Evolutionary conservation across 2,329 filamentous ascomycete genomes (phyloP).

Genomic region (Xylaria sp.): DNA sequence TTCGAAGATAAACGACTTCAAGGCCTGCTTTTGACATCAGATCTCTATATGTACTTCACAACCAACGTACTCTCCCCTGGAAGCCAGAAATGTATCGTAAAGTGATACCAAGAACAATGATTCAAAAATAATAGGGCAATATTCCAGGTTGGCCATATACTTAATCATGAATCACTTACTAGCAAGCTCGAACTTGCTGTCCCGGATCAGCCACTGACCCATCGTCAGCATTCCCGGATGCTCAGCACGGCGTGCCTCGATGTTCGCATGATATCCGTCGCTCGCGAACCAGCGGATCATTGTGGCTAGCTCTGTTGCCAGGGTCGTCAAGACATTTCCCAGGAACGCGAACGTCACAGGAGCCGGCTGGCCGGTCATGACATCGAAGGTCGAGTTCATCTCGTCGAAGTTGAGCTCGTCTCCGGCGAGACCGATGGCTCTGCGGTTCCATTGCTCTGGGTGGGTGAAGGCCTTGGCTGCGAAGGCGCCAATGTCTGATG

Average conservation of each 20-base stretch:
- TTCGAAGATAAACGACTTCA: no score
- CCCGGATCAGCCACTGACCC: constrained; percentile 31
- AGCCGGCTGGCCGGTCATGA: constrained; percentile 27
- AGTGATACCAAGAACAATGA: neutral
- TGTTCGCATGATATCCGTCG: constrained; percentile 33
- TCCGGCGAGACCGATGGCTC: constrained; percentile 39
- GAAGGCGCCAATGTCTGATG: constrained; percentile 42
- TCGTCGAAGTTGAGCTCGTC: constrained; percentile 39
- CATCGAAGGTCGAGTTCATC: constrained; percentile 27
- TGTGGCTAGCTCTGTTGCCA: constrained; percentile 29
- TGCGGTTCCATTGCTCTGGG: constrained; percentile 34
- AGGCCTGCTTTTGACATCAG: no score
- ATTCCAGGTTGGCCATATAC: neutral
- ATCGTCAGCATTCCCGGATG: constrained; percentile 32
- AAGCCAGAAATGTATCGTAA: neutral
- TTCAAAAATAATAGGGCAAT: neutral
- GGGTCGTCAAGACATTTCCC: constrained; percentile 29
- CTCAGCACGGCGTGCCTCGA: constrained; percentile 28
- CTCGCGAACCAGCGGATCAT: constrained; percentile 36
- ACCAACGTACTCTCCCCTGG: no score
- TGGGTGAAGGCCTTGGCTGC: constrained; percentile 39
- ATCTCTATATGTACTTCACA: no score
- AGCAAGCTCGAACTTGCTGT: constrained; percentile 27
- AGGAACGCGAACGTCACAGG: constrained; percentile 30
- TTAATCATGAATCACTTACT: neutral